Base-by-base conservation (phyloP, 1,284 basidiomycete species). In the Cutaneotrichosporon mucoides region DNA sequence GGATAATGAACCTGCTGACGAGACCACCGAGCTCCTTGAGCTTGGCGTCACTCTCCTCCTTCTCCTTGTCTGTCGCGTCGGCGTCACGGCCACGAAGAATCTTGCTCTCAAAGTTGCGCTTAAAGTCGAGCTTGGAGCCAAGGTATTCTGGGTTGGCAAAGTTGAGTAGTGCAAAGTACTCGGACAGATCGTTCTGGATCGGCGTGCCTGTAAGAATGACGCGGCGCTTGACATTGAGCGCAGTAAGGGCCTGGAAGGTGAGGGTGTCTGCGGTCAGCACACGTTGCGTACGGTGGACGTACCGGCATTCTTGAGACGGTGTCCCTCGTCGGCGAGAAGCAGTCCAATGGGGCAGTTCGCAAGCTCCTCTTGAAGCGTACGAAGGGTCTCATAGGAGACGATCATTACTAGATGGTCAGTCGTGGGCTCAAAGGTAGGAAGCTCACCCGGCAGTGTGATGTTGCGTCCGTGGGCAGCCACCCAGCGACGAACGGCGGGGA, bases 91-190 rank as follows among this genome's bases (percentile, higher is more conserved):
- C 96, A 36, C 90, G 86, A 62, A 98, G 88, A 66, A 99, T 99
- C 57, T 85, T 86, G 63, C 90, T 86, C 82, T 99, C 96, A 69
- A 92, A 99, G 74, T 95, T 94, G 82, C 95, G 96, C 66, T 92
- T 85, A 79, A 99, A 99, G 61, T 98, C 90, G 59, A 86, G 84
- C 73, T 92, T 90, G 3, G 89, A 85, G 9, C 96, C 96, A 44
- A 99, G 84, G 76, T 92, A 94, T 66, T 93, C 89, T 3, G 96
- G 96, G 69, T 98, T 99, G 57, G 94, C 95, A 70, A 99, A 99
- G 77, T 90, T 94, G 55, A 99, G 84, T 10, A 99, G 83, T 0
- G 93, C 92, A 74, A 97, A 98, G 76, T 97, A 97, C 79, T 98
- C 94, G 5, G 93, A 92, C 15, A 98, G 84, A 73, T 98, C 93